A percentile compares a stretch with the other conserved stretches of the same genome.
Conservation (phyloP, 352 stramenopile species). For the Phytopythium oedochilum region DNA sequence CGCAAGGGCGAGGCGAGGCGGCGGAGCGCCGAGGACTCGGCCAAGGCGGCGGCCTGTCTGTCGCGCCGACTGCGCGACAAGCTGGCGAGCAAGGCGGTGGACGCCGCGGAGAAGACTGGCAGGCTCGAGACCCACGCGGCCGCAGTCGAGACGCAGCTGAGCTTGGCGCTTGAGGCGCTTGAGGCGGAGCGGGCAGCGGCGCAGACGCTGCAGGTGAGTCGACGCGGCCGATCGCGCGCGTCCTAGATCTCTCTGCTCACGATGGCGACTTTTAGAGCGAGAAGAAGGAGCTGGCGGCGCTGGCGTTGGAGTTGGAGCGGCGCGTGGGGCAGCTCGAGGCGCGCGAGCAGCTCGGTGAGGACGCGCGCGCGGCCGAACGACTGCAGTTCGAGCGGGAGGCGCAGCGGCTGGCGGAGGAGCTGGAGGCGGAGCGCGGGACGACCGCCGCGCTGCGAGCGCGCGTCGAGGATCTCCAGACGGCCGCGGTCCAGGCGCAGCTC, state of each 20-base stretch:
- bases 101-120: conserved; percentile 19
- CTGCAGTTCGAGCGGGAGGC: conserved; percentile 23
- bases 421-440: conserved; percentile 13
- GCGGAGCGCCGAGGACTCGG: conserved; percentile 9
- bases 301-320: conserved; percentile 21
- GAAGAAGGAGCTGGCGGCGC: conserved; percentile 10
- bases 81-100: conserved; percentile 19
- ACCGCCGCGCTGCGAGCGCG: neutral
- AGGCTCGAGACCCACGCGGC: conserved; percentile 15
- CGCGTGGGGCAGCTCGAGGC: conserved; percentile 13
- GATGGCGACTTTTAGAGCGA: no score
- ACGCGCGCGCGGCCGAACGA: conserved; percentile 24
- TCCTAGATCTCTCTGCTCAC: no score
- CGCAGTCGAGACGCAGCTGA: conserved; percentile 24
- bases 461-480: conserved; percentile 10
- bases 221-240: no score
- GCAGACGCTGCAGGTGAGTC: conserved; percentile 17
- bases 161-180: conserved; percentile 8
- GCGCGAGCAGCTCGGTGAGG: conserved; percentile 14
- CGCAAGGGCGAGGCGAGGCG: conserved; percentile 12
- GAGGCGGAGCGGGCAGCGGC: conserved; percentile 10
- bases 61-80: conserved; percentile 10
- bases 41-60: neutral
- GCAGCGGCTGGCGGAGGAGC: conserved; percentile 3
- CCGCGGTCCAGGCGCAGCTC: conserved; percentile 7